Base-by-base conservation (phyloP, 257 asterid species). In the Striga asiatica region DNA sequence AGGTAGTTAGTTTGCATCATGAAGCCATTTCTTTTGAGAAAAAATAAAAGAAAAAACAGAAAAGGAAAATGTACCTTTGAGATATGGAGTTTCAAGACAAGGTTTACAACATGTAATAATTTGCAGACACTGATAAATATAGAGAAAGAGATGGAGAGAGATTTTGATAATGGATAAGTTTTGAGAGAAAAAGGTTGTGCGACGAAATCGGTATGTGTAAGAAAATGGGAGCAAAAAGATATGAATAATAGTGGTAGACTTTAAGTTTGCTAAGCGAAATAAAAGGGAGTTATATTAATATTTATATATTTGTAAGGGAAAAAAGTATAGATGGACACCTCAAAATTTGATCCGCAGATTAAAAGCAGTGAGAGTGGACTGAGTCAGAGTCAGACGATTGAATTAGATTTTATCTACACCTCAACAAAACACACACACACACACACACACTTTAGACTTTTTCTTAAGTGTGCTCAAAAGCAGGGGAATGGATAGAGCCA, bases 161-260 rank as follows among this genome's bases (percentile, higher is more conserved):
- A 34, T 1, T 35, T 2, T 23, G 41, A 46, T 46, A 24, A 38
- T 37, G 51, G 58, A 55, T 64, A 54, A 55, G 69, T 39, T 55
- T 65, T 37, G 54, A 12, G n/a, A n/a, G n/a, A 10, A 16, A 2
- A 39, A 12, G 34, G 6, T 42, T 2, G 32, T 11, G 39, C 10
- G 10, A 43, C 22, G 25, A 63, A 42, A 52, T 42, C 20, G 63
- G 63, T 47, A 56, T 32, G 62, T 55, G 69, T 46, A 51, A 11
- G 13, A 28, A 29, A 6, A 29, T 1, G 5, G 18, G 29, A 19
- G 14, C 28, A 39, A 52, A 41, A 14, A 12, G 1, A 38, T 2
- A n/a, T 2, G n/a, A 7, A 34, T 5, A 34, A 7, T 4, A 34
- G 11, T 7, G 35, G n/a, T 37, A 37, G 2, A 14, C 34, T 24